Conservation (phyloP, 805 yeast genomes). For the Wickerhamomyces kurtzmanii region DNA sequence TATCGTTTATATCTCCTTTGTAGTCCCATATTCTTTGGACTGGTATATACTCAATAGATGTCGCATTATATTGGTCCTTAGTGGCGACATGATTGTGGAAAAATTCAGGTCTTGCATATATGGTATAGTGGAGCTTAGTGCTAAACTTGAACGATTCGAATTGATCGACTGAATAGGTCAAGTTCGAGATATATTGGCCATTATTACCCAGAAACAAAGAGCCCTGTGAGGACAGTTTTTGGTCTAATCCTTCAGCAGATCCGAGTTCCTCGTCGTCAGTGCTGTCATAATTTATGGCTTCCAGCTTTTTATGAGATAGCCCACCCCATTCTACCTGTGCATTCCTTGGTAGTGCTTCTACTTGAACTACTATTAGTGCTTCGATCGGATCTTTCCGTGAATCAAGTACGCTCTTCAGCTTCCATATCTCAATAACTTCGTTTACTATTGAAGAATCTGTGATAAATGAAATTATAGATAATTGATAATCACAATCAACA, state of each 20-base stretch:
- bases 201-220: slow-evolving; percentile 8
- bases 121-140: slow-evolving; percentile 10
- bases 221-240: not conserved
- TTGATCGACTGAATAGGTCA: slow-evolving; percentile 9
- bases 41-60: slow-evolving; percentile 18
- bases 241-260: not conserved
- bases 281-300: slow-evolving; percentile 27
- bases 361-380: slow-evolving; percentile 40
- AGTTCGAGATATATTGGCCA: slow-evolving; percentile 8
- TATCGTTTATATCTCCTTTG: slow-evolving; percentile 10
- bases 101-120: slow-evolving; percentile 11
- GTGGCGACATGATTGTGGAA: slow-evolving; percentile 1
- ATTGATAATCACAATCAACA: slow-evolving; percentile 32
- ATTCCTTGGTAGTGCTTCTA: slow-evolving; percentile 47
- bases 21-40: slow-evolving; percentile 17
- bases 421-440: slow-evolving; percentile 33
- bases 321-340: slow-evolving; percentile 78
- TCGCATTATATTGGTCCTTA: no score
- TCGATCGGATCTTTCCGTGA: slow-evolving; percentile 15
- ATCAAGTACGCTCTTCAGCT: slow-evolving; percentile 22
- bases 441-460: slow-evolving; percentile 22
- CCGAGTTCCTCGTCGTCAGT: slow-evolving; percentile 30
- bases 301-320: slow-evolving; percentile 29
- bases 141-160: slow-evolving; percentile 4
- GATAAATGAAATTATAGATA: slow-evolving; percentile 47